A percentile compares a stretch with the other conserved stretches of the same genome.
Evolutionary conservation across 768 basidiomycete genomes (phyloP).

Genomic region (Boletus sensibilis): DNA sequence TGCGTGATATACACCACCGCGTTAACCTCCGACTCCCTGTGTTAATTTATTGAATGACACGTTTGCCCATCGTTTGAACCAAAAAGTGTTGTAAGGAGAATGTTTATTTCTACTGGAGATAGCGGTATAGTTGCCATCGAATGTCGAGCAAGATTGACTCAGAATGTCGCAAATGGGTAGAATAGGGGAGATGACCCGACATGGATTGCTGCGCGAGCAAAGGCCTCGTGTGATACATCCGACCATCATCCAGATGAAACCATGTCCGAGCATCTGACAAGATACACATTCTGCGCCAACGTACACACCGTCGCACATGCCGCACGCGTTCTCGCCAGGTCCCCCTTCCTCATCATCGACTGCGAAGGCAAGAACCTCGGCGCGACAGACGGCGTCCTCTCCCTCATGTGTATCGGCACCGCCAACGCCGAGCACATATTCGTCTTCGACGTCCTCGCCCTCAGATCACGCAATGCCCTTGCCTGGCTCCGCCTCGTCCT

Average conservation of each 20-base stretch:
- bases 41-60: neutral
- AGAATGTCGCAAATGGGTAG: neutral
- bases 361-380: conserved; percentile 42
- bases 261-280: conserved; percentile 20
- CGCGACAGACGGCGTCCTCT: conserved; percentile 29
- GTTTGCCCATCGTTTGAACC: neutral
- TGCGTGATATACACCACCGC: neutral
- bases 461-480: conserved; percentile 16
- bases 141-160: neutral
- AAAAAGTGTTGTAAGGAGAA: too few species aligned
- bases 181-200: conserved; percentile 5
- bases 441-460: conserved; percentile 38
- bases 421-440: conserved; percentile 33
- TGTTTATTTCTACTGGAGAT: too few species aligned
- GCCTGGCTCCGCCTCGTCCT: conserved; percentile 26
- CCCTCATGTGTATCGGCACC: conserved; percentile 38
- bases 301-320: conserved; percentile 18
- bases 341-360: conserved; percentile 36
- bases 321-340: conserved; percentile 15
- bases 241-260: conserved; percentile 3
- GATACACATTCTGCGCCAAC: conserved; percentile 22
- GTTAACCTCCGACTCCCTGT: neutral
- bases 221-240: conserved; percentile 11
- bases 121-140: neutral
- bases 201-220: neutral